phyloP scores from a whole-genome alignment of 371 early-diverging fungal genomes.

The Zychaea mexicana region DNA sequence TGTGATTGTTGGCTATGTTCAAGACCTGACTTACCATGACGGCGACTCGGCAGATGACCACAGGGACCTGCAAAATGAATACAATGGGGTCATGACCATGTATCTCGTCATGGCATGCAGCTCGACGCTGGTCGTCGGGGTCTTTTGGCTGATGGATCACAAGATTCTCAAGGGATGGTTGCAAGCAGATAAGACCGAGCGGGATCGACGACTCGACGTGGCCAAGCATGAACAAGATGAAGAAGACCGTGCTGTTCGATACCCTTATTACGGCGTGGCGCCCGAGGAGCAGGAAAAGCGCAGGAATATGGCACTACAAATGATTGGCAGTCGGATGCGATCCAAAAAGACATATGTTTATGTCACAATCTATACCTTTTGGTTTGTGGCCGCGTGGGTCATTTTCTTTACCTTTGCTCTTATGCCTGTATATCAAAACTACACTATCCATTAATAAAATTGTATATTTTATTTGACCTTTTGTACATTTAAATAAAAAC shows the following conservation, averaged over 20 bases:
- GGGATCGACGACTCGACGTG: slow-evolving; percentile 32
- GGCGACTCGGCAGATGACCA: slow-evolving; percentile 37
- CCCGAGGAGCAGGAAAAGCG: slow-evolving; percentile 17
- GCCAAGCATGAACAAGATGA: slow-evolving; percentile 31
- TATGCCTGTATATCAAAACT: slow-evolving; percentile 46
- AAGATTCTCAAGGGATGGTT: slow-evolving; percentile 38
- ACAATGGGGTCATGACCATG: slow-evolving; percentile 47
- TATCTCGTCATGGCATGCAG: slow-evolving; percentile 33
- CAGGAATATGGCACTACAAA: slow-evolving; percentile 18
- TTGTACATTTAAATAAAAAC: background rate
- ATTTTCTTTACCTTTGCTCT: slow-evolving; percentile 49
- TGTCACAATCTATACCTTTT: slow-evolving; percentile 31
- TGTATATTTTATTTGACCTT: background rate
- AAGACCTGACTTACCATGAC: slow-evolving; percentile 51
- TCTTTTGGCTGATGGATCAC: slow-evolving; percentile 42
- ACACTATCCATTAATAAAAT: slow-evolving; percentile 12
- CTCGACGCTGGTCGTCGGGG: slow-evolving; percentile 22
- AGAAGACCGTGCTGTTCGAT: slow-evolving; percentile 18
- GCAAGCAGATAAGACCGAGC: slow-evolving; percentile 34
- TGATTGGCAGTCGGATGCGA: slow-evolving; percentile 33
- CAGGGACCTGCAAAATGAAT: slow-evolving; percentile 33
- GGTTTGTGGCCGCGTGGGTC: slow-evolving; percentile 42
- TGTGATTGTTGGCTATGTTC: slow-evolving; percentile 50
- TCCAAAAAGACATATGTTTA: slow-evolving; percentile 27
- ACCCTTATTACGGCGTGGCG: slow-evolving; percentile 17